Conservation (phyloP, 179 eudicot genomes). For the Beta corolliflora region DNA sequence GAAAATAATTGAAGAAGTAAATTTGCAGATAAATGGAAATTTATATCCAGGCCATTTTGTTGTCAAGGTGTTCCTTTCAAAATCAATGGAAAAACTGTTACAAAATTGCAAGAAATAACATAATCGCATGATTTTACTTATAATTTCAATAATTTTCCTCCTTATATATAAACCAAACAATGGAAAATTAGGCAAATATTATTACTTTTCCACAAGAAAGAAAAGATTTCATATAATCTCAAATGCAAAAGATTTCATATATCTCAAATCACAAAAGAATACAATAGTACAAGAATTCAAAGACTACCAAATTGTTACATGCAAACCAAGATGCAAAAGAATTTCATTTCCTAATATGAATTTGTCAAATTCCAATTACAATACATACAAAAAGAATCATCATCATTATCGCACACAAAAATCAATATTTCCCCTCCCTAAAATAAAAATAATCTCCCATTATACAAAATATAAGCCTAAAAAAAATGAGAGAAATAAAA, state of each 20-base stretch:
- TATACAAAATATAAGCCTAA: not conserved
- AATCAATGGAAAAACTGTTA: no score
- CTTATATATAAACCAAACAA: no score
- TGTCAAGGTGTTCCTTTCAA: no score
- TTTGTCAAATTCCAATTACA: constrained; percentile 9
- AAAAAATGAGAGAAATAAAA: not conserved
- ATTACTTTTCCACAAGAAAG: no score
- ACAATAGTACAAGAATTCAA: not conserved
- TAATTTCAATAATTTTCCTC: no score
- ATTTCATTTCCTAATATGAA: not conserved
- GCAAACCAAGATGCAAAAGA: not conserved
- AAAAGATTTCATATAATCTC: no score
- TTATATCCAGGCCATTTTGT: no score
- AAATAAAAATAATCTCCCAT: not conserved
- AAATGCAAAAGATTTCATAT: not conserved
- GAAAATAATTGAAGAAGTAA: no score
- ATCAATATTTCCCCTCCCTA: not conserved
- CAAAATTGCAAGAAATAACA: no score
- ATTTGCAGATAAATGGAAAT: no score
- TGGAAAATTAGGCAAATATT: no score
- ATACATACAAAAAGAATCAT: constrained; percentile 5
- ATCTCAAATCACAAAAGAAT: not conserved
- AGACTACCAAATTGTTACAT: not conserved
- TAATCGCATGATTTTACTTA: no score
- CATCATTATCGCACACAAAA: not conserved